phyloP scores from a whole-genome alignment of 1,284 basidiomycete species.

The Singerocomus rubriflavus region DNA sequence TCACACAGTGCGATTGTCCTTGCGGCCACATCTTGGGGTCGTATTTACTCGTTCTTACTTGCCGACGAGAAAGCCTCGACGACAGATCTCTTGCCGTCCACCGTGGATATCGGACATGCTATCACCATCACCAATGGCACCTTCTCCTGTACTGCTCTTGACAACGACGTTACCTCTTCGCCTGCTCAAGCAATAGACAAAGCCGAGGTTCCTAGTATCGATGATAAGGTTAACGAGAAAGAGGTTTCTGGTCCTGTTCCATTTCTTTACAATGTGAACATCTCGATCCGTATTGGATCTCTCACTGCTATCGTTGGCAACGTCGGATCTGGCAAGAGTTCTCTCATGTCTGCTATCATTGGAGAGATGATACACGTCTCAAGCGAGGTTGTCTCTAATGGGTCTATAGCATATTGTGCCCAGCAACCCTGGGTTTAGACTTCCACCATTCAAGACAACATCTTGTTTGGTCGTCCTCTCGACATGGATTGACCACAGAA shows the following conservation, averaged over 20 bases:
- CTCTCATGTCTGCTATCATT: constrained; percentile 44
- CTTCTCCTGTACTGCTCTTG: constrained; percentile 24
- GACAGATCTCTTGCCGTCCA: background rate
- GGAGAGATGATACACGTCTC: constrained; percentile 50
- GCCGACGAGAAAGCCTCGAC: constrained; percentile 24
- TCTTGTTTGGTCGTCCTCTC: constrained; percentile 53
- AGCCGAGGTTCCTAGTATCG: constrained; percentile 9
- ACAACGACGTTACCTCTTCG: background rate
- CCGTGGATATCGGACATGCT: constrained; percentile 17
- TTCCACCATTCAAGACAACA: constrained; percentile 43
- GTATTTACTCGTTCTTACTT: constrained; percentile 26
- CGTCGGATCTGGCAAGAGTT: constrained; percentile 40
- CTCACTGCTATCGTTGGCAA: constrained; percentile 51
- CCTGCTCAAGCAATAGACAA: constrained; percentile 1
- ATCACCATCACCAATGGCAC: constrained; percentile 22
- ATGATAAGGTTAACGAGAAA: constrained; percentile 10
- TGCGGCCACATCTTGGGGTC: constrained; percentile 30
- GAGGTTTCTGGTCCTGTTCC: constrained; percentile 13
- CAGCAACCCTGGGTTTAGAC: constrained; percentile 59
- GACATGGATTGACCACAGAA: constrained; percentile 34
- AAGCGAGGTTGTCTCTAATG: constrained; percentile 49
- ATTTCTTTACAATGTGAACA: constrained; percentile 39
- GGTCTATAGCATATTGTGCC: constrained; percentile 55
- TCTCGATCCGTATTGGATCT: constrained; percentile 44
- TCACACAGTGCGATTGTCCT: constrained; percentile 35